Base-by-base conservation (phyloP, 495 filamentous ascomycete species). In the Penicillium argentinense region DNA sequence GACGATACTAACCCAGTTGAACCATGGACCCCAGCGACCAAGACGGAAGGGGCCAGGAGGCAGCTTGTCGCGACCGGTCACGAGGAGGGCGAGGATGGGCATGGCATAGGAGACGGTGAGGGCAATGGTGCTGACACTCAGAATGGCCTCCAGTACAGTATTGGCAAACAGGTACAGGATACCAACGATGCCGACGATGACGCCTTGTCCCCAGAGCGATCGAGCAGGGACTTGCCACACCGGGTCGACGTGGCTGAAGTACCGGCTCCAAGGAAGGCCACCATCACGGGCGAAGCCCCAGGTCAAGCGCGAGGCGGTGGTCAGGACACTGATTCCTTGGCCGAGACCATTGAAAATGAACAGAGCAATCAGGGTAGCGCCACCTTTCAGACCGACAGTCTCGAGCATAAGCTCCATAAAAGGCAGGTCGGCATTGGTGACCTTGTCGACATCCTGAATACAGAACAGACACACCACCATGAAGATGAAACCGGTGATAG, bases 401-500 rank as follows among this genome's bases (percentile, higher is more conserved):
- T 73, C 66, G 7, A 68, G 51, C 39, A 74, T 63, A 0, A 76
- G 64, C 39, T 72, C 67, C 53, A 76, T 71, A 56, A 76, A 76
- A 1, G 73, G 73, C 0, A 73, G 64, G 13, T 65, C 57, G 9
- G 73, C 64, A 33, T 70, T 64, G 54, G 85, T 69, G 16, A 91
- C 76, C 0, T 68, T 66, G 24, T 75, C 68, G 29, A 90, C 65
- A 50, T 83, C 76, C 45, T 75, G 83, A 51, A 91, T 87, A 47
- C 76, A 75, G 63, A 91, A 91, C 37, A 87, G 79, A 33, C 90
- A 76, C 21, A 86, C 79, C 22, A 91, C 80, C 56, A 85, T 79
- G 63, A 87, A 92, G 57, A 79, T 73, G 59, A 91, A 87, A 0
- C 86, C 83, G n/a, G 68, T 70, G 19, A 75, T 42, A 9, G 86